A percentile compares a stretch with the other conserved stretches of the same genome.
Conservation (phyloP, 225 moss, liverwort and hornwort species). For the Straminergon stramineum region DNA sequence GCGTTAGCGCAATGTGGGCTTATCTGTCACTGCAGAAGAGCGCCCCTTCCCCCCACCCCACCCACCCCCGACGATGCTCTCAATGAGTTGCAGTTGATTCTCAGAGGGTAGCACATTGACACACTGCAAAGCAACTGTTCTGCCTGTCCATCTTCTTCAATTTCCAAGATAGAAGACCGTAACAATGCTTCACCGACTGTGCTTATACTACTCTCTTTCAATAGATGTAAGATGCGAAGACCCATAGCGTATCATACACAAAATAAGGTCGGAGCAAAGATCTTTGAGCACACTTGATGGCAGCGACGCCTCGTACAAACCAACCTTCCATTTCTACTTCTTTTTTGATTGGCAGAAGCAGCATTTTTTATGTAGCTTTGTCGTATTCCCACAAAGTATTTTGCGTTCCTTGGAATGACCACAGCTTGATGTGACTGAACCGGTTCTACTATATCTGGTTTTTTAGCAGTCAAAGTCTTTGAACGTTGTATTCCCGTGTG, state of each 20-base stretch:
- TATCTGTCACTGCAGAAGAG: slow-evolving; percentile 70
- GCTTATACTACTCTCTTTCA: slow-evolving; percentile 48
- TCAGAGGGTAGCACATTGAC: slow-evolving; percentile 72
- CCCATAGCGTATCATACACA: not conserved
- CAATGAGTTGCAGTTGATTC: slow-evolving; percentile 82
- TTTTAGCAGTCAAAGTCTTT: not conserved
- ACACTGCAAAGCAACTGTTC: slow-evolving; percentile 86
- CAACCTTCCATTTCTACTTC: not conserved
- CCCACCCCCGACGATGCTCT: slow-evolving; percentile 77
- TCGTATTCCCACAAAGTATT: not conserved
- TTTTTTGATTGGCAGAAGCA: not conserved
- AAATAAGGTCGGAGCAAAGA: not conserved
- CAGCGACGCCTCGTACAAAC: not conserved
- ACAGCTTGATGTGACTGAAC: not conserved
- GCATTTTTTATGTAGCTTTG: not conserved
- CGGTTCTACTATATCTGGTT: not conserved
- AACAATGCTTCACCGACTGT: slow-evolving; percentile 73
- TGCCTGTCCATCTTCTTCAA: slow-evolving; percentile 62
- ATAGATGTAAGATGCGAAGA: slow-evolving; percentile 47
- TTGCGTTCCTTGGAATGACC: no score
- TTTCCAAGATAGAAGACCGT: slow-evolving; percentile 61
- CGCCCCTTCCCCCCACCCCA: not conserved
- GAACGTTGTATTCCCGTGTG: not conserved
- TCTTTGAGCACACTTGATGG: not conserved
- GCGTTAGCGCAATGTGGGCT: not conserved